Evolutionary conservation across 768 basidiomycete species (phyloP).

Genomic region (Naganishia friedmannii): DNA sequence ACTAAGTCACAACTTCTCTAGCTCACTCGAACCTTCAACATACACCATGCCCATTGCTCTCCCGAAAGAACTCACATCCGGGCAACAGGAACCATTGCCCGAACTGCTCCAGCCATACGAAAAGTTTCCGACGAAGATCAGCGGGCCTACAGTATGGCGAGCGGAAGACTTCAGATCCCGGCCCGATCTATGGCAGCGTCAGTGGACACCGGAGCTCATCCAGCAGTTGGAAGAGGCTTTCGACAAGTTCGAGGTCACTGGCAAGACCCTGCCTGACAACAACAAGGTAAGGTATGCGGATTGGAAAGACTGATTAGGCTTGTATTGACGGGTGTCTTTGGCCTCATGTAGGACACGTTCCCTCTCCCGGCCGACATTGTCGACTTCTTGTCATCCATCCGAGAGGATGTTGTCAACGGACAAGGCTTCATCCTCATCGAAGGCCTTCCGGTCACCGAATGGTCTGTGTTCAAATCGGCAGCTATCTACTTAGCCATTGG

Average conservation of each 20-base stretch:
- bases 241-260: conserved; percentile 36
- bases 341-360: conserved; percentile 38
- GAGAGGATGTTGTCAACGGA: conserved; percentile 44
- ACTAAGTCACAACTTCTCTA: too few relatives aligned
- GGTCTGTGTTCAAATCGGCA: conserved; percentile 43
- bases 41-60: conserved; percentile 25
- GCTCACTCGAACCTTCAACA: neutral
- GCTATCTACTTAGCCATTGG: conserved; percentile 47
- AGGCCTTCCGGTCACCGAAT: conserved; percentile 44
- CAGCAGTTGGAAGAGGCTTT: conserved; percentile 40
- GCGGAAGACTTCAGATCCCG: conserved; percentile 39
- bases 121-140: conserved; percentile 40
- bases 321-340: neutral
- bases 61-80: conserved; percentile 37
- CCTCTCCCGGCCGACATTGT: conserved; percentile 38
- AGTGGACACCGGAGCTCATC: conserved; percentile 41
- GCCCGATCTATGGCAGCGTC: conserved; percentile 42
- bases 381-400: conserved; percentile 34
- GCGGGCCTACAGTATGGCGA: conserved; percentile 46
- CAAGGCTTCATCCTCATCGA: conserved; percentile 51
- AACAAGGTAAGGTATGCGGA: conserved; percentile 34
- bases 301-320: too few relatives aligned
- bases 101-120: conserved; percentile 40
- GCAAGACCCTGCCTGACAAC: conserved; percentile 37
- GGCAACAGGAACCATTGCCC: conserved; percentile 41